phyloP scores from a whole-genome alignment of 2,329 filamentous ascomycete genomes.

The Helminthosporium solani region DNA sequence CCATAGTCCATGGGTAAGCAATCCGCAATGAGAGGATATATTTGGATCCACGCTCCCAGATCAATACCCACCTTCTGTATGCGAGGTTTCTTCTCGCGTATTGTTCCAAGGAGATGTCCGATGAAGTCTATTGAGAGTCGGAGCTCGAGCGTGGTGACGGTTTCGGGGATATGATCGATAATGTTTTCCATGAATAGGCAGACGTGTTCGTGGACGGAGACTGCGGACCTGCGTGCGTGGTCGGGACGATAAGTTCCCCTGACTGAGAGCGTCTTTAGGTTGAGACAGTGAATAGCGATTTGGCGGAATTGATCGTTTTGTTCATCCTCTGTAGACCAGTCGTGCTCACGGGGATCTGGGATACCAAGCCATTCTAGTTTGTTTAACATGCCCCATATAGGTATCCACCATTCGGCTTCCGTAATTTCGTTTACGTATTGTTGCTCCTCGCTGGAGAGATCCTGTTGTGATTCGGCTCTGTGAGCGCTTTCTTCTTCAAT shows the following conservation, averaged over 20 bases:
- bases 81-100: slow-evolving; percentile 4
- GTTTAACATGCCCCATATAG: not conserved
- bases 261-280: slow-evolving; percentile 22
- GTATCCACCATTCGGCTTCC: not conserved
- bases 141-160: slow-evolving; percentile 20
- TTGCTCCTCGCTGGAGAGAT: not conserved
- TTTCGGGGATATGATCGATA: slow-evolving; percentile 4
- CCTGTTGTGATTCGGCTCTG: not conserved
- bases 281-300: slow-evolving; percentile 9
- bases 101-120: slow-evolving; percentile 10
- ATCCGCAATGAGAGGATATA: slow-evolving; percentile 12
- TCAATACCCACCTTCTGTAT: slow-evolving; percentile 25
- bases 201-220: slow-evolving; percentile 13
- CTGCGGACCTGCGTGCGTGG: not conserved
- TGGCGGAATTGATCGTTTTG: not conserved
- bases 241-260: slow-evolving; percentile 15
- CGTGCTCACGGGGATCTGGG: slow-evolving; percentile 3
- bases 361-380: slow-evolving; percentile 24
- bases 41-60: slow-evolving; percentile 29
- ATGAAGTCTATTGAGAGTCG: slow-evolving; percentile 20
- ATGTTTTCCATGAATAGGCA: slow-evolving; percentile 14
- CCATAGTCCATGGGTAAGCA: slow-evolving; percentile 1
- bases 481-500: not conserved
- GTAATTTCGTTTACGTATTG: not conserved
- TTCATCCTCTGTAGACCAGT: not conserved